Evolutionary conservation across 176 grass and related monocot genomes (phyloP), one percentile per base, ranked within the genome.

Genomic region (Rhipidocladum racemiflorum): DNA sequence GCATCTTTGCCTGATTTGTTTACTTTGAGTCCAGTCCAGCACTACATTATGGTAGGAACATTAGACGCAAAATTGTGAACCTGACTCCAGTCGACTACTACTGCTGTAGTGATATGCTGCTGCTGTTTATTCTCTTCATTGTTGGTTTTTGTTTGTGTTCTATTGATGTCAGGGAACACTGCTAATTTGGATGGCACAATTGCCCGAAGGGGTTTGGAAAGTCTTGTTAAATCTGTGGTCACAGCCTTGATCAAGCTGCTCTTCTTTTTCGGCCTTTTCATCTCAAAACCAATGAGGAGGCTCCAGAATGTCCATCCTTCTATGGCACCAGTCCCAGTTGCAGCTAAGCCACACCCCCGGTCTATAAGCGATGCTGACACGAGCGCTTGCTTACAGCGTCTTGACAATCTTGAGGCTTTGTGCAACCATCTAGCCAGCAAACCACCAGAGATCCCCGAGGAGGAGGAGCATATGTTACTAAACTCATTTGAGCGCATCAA

Each of bases 401-500:
- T 99, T 16, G 86, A 96, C 71, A 89, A 69, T 64, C 91, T 99
- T 0, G 93, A 99, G 28, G 86, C 64, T 7, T 7, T 92, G 49
- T 93, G 89, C 83, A 89, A 90, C 65, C 87, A 93, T 74, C 91
- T 99, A 23, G 89, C 81, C 77, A 85, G 66, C 38, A 96, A 85
- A 42, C 89, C 89, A 21, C 85, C 91, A 36, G 84, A 91, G 49
- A 89, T 97, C 24, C 93, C 93, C 5, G 57, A 73, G 56, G 97
- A 99, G 62, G 92, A 99, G 74, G 97, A 99, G 16, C 74, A 42
- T 28, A 64, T 88, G 1, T 63, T 99, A 9, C 30, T 93, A 5
- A 90, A 87, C 64, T 96, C 97, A 11, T 91, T 95, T 2, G 93
- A 99, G 68, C 88, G 97, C 73, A 99, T 99, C 72, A 92, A 85